Evolutionary conservation across 768 basidiomycete species (phyloP), one percentile per base, ranked within the genome.

Genomic region (Amyloporia xantha): DNA sequence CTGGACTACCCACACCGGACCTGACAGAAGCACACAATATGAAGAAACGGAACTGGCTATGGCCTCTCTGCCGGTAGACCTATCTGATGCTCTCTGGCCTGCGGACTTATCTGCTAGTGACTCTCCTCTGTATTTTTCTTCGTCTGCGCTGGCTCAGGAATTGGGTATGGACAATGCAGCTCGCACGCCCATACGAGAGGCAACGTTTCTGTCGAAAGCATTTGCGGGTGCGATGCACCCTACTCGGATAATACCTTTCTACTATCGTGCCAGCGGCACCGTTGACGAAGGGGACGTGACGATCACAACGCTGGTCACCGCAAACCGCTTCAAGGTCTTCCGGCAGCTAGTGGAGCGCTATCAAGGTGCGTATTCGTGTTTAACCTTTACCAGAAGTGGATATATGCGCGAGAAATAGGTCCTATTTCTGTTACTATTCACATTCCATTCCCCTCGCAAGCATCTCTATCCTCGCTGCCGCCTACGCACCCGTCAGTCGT

Each of bases 381-480:
- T 30, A 20, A n/a, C 42, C 27, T 48, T 15, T 6, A 30, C 35
- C 7, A 26, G 7, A 42, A 17, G 41, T 42, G 24, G 24, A 10
- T n/a, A 26, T 46, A 12, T 11, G 19, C 7, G 27, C 12, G 24
- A 12, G 27, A 39, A 21, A 27, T 19, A 90, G 89, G 90, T 15
- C 91, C 91, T 0, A 81, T 93, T 51, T 92, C 91, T 13, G 91
- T 84, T 2, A 81, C 90, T 0, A 75, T 92, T 15, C 89, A 93
- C 56, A 76, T 91, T 45, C 75, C 74, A 24, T 76, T 82, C 56
- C 69, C 69, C 13, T 59, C 66, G 9, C 52, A 54, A 1, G 55
- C 63, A 12, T 68, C 73, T 0, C 50, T 55, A 36, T 62, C 66
- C 17, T 70, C 75, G 36, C 66, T 77, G 11, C 64, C 48, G 4